These are phyloP conservation scores for Neurospora terricola DNA, from an alignment of 495 filamentous ascomycete genomes.

Conservation along the genomic window DNA sequence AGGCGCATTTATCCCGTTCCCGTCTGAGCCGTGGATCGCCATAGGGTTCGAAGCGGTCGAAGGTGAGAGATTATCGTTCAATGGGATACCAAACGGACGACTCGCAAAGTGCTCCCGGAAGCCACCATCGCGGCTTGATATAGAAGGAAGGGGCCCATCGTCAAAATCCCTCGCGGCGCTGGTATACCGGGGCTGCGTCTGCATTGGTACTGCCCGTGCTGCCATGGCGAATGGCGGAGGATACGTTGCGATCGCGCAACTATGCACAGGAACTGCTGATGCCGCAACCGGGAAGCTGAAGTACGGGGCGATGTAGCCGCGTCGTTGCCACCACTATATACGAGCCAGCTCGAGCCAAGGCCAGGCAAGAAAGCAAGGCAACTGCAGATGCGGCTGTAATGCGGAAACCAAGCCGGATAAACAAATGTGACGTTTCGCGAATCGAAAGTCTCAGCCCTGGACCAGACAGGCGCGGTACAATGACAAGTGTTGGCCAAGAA, in stretches of 20 bases:
- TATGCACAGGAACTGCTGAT: not conserved
- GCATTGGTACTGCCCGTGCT: not conserved
- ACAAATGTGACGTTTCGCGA: not conserved
- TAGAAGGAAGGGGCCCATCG: conserved; percentile 17
- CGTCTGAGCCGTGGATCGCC: conserved; percentile 21
- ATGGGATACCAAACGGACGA: conserved; percentile 9
- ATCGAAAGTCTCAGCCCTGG: not conserved
- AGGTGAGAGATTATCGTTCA: conserved; percentile 19
- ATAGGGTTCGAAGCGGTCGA: conserved; percentile 24
- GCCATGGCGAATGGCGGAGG: not conserved
- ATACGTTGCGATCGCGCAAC: not conserved
- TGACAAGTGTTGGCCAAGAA: not conserved
- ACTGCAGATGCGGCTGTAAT: not conserved
- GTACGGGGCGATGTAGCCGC: not conserved
- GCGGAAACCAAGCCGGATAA: not conserved
- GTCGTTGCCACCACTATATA: not conserved
- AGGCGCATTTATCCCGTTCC: conserved; percentile 25
- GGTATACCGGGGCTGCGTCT: not conserved
- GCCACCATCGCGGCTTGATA: conserved; percentile 17
- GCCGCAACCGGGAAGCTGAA: not conserved
- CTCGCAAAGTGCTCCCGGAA: conserved; percentile 10
- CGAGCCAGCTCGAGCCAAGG: not conserved
- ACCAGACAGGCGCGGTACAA: not conserved
- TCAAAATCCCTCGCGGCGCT: conserved; percentile 7
- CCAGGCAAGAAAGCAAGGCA: not conserved